phyloP scores from a whole-genome alignment of 106 monocot species.

The Allium cepa region DNA sequence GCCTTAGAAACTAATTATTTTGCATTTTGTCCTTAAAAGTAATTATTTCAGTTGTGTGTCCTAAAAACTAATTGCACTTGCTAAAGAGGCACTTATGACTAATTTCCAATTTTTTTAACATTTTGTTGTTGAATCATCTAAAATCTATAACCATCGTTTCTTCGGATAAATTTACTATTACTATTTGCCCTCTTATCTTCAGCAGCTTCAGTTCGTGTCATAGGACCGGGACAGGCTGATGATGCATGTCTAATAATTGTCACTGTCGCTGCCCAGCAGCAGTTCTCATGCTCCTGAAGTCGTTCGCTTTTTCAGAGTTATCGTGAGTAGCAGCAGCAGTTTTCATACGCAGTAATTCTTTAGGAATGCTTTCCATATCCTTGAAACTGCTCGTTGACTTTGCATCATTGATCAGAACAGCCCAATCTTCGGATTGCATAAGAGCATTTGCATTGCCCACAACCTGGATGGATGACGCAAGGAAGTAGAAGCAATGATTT shows the following conservation, averaged over 20 bases:
- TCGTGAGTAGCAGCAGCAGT: conserved; percentile 2
- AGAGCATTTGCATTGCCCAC: conserved; percentile 96
- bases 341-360: conserved; percentile 58
- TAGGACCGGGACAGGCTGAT: conserved; percentile 7
- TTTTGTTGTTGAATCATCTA: no score
- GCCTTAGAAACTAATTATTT: no score
- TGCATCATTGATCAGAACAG: conserved; percentile 63
- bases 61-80: no score
- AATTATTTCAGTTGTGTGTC: no score
- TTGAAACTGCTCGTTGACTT: conserved; percentile 81
- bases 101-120: no score
- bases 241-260: conserved; percentile 5
- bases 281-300: conserved; percentile 30
- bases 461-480: conserved; percentile 31
- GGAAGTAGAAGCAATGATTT: background rate
- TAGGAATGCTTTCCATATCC: conserved; percentile 70
- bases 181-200: conserved; percentile 11
- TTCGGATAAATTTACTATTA: conserved; percentile 18
- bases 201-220: conserved; percentile 35
- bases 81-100: no score
- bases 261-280: conserved; percentile 33
- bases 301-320: conserved; percentile 37
- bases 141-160: conserved; percentile 57
- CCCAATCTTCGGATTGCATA: conserved; percentile 92
- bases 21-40: no score